Percentiles rank a stretch among this genome's conserved stretches.
phyloP scores from a whole-genome alignment of 495 filamentous ascomycete species.

The Tricharina praecox region DNA sequence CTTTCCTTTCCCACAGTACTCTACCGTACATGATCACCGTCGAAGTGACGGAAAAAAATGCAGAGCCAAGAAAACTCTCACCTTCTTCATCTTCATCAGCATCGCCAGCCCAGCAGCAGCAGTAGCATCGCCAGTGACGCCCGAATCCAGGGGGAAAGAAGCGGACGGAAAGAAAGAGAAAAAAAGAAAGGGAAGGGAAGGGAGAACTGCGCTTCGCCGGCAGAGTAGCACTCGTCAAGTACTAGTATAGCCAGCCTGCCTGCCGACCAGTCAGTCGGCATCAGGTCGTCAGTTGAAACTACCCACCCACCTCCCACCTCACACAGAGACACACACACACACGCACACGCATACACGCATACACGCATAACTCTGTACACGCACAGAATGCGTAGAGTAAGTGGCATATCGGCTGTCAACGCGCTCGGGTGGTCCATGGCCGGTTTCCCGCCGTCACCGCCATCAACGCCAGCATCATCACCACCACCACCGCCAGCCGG shows the following conservation, averaged over 20 bases:
- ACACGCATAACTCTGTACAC: neutral
- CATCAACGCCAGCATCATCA: neutral
- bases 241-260: neutral
- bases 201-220: neutral
- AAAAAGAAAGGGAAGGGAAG: neutral
- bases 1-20: conserved; percentile 4
- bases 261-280: neutral
- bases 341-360: neutral
- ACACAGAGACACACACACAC: too few species aligned
- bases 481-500: neutral
- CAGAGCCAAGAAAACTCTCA: neutral
- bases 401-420: too few species aligned
- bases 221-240: neutral
- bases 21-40: neutral
- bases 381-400: too few species aligned
- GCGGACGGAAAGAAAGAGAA: too few species aligned
- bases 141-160: too few species aligned
- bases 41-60: neutral
- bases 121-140: too few species aligned
- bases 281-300: neutral
- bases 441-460: neutral
- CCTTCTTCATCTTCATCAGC: neutral
- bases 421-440: neutral
- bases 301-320: neutral
- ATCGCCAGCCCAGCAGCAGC: neutral